Evolutionary conservation across 1,284 basidiomycete genomes (phyloP).

Genomic region (Mycena sp.): DNA sequence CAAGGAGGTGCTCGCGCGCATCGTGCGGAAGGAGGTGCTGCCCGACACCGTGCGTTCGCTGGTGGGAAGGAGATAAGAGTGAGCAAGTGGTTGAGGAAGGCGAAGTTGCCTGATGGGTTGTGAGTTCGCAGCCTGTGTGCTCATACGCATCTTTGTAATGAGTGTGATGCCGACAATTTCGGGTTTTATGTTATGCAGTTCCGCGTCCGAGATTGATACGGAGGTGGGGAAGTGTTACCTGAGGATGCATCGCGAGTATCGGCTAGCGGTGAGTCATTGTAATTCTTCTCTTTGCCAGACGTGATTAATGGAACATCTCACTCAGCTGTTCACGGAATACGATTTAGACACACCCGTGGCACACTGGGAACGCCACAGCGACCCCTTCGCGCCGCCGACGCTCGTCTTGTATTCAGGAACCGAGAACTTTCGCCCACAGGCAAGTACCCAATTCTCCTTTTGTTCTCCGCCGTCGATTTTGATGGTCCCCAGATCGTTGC

Average conservation of each 20-base stretch:
- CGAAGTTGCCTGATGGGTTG: conserved; percentile 11
- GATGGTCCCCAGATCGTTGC: no score
- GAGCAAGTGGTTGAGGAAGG: conserved; percentile 16
- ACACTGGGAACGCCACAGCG: conserved; percentile 9
- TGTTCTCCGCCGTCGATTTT: no score
- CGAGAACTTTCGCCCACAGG: conserved; percentile 23
- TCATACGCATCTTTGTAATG: neutral
- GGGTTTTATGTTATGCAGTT: neutral
- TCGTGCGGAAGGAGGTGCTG: conserved; percentile 6
- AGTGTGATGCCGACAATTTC: neutral
- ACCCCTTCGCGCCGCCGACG: neutral
- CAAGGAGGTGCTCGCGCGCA: conserved; percentile 5
- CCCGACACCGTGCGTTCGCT: conserved; percentile 1
- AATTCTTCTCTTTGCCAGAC: neutral
- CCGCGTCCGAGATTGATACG: conserved; percentile 10
- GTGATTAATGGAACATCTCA: neutral
- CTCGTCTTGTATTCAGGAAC: conserved; percentile 15
- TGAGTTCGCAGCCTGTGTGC: neutral
- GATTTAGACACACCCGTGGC: conserved; percentile 20
- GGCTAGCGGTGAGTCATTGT: conserved; percentile 11
- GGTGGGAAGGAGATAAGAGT: conserved; percentile 11
- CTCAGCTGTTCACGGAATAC: conserved; percentile 20
- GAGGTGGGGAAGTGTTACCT: conserved; percentile 17
- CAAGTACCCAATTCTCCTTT: no score
- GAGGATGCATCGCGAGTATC: conserved; percentile 5